These are phyloP conservation scores for Endothia cerciana DNA, from an alignment of 2,329 filamentous ascomycete species.

Conservation along the genomic window DNA sequence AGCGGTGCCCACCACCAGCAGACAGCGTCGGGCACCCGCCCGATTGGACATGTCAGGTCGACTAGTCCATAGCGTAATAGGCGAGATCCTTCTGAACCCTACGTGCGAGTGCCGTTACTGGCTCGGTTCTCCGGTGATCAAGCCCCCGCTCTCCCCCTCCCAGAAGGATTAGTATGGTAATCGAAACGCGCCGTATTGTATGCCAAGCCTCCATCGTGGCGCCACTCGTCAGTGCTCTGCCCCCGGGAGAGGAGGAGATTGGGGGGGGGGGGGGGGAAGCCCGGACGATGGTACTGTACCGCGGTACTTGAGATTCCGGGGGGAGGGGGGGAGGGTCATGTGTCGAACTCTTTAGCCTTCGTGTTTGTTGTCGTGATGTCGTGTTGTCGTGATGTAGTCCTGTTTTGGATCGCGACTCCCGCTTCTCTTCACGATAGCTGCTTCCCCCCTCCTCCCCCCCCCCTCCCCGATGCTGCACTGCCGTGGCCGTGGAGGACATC, in stretches of 20 bases:
- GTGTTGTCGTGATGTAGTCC: not conserved
- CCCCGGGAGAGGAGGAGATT: too few relatives aligned
- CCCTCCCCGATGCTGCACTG: too few relatives aligned
- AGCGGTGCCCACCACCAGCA: not conserved
- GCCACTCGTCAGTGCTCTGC: not conserved
- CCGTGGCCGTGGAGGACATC: too few relatives aligned
- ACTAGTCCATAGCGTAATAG: too few relatives aligned
- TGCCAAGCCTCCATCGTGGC: constrained; percentile 1
- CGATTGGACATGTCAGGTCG: not conserved
- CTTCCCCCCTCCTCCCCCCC: not conserved
- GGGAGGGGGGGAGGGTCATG: not conserved
- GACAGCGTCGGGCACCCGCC: not conserved
- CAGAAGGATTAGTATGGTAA: too few relatives aligned
- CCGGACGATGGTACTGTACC: not conserved
- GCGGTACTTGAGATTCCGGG: not conserved
- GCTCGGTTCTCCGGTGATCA: too few relatives aligned
- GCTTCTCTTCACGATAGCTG: not conserved
- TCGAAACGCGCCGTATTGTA: not conserved
- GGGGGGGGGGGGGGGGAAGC: too few relatives aligned
- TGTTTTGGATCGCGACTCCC: not conserved
- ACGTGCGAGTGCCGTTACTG: not conserved
- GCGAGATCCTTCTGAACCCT: not conserved
- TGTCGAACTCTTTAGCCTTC: not conserved
- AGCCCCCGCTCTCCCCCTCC: too few relatives aligned
- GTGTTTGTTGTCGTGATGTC: too few relatives aligned